phyloP scores from a whole-genome alignment of 371 early-diverging fungal species.

The Conidiobolus incongruus region DNA sequence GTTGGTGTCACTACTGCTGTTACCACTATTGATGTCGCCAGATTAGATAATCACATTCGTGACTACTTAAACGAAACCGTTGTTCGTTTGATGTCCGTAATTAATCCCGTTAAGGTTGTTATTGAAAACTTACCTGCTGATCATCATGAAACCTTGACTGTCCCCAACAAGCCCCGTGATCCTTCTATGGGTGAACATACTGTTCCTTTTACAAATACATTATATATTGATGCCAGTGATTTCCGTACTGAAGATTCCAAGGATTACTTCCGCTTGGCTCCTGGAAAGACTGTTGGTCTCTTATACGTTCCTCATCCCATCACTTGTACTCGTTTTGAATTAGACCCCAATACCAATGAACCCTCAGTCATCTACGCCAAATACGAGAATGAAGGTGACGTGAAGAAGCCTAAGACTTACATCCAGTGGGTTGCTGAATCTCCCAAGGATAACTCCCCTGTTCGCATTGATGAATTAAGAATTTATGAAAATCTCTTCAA shows the following conservation, averaged over 20 bases:
- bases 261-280: slow-evolving; percentile 87
- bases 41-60: slow-evolving; percentile 89
- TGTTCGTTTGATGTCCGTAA: slow-evolving; percentile 78
- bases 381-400: slow-evolving; percentile 36
- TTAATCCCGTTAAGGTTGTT: slow-evolving; percentile 74
- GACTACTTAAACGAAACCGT: slow-evolving; percentile 82
- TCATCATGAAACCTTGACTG: slow-evolving; percentile 38
- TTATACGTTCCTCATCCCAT: slow-evolving; percentile 66
- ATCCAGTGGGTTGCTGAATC: slow-evolving; percentile 96
- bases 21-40: slow-evolving; percentile 72
- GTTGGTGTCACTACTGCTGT: slow-evolving; percentile 77
- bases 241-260: slow-evolving; percentile 79
- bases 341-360: slow-evolving; percentile 44
- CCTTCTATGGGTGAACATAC: slow-evolving; percentile 56
- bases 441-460: slow-evolving; percentile 56
- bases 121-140: slow-evolving; percentile 68
- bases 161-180: slow-evolving; percentile 76
- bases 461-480: slow-evolving; percentile 57
- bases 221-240: slow-evolving; percentile 91
- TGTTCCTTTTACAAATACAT: slow-evolving; percentile 65
- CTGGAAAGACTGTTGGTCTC: slow-evolving; percentile 86
- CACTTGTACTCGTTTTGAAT: slow-evolving; percentile 51
- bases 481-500: slow-evolving; percentile 73
- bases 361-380: slow-evolving; percentile 50
- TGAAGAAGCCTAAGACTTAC: slow-evolving; percentile 81